Evolutionary conservation across 192 early-diverging fungal genomes (phyloP).

Genomic region (Coemansia guatemalensis): DNA sequence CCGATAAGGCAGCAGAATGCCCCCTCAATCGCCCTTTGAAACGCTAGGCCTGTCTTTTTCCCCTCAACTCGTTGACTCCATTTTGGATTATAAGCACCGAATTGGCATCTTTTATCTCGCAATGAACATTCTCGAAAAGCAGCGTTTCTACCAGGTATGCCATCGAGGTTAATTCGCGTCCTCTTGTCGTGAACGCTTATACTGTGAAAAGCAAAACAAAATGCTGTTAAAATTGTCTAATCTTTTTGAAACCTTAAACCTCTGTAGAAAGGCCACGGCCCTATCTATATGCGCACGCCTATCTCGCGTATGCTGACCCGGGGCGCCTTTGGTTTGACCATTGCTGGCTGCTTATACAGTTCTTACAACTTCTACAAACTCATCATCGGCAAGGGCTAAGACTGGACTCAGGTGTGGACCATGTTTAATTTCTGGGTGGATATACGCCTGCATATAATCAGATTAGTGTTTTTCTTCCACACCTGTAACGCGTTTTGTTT

Average conservation of each 20-base stretch:
- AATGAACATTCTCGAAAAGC: slow-evolving; percentile 48
- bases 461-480: no score
- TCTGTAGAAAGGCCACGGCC: slow-evolving; percentile 42
- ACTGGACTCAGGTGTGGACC: no score
- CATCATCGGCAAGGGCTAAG: slow-evolving; percentile 31
- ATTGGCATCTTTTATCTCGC: slow-evolving; percentile 13
- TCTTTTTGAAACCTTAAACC: no score
- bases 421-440: no score
- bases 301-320: slow-evolving; percentile 22
- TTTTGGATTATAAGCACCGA: background rate
- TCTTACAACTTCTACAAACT: slow-evolving; percentile 31
- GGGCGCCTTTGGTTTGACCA: slow-evolving; percentile 23
- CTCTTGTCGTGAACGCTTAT: no score
- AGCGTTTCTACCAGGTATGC: slow-evolving; percentile 56
- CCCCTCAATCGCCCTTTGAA: background rate
- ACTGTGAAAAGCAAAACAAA: no score
- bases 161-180: no score
- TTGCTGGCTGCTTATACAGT: slow-evolving; percentile 19
- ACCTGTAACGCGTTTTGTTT: background rate
- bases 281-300: slow-evolving; percentile 48
- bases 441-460: no score
- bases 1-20: background rate
- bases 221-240: no score
- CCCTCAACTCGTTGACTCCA: no score
- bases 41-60: no score